phyloP scores from a whole-genome alignment of 768 basidiomycete genomes.

The Mycena epipterygia region DNA sequence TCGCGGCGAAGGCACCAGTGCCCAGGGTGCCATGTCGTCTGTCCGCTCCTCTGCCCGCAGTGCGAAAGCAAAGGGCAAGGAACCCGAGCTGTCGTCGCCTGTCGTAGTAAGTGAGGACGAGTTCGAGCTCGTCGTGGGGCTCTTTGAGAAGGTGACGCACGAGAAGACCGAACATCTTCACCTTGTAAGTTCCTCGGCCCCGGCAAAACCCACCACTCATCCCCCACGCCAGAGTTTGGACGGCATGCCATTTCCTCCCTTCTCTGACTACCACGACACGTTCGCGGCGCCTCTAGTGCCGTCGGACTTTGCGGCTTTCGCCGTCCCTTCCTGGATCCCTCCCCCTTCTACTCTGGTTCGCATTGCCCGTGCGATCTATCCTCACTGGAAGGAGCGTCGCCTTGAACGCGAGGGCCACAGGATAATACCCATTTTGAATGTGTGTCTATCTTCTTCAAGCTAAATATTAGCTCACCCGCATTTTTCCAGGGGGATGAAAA shows the following conservation, averaged over 20 bases:
- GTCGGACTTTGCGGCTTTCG: slow-evolving; percentile 77
- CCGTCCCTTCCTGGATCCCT: slow-evolving; percentile 79
- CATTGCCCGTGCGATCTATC: slow-evolving; percentile 82
- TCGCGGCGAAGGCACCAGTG: slow-evolving; percentile 87
- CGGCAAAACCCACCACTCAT: slow-evolving; percentile 7
- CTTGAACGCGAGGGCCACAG: slow-evolving; percentile 85
- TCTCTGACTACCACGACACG: slow-evolving; percentile 81
- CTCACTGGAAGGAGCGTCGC: slow-evolving; percentile 92
- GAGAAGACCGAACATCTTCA: slow-evolving; percentile 84
- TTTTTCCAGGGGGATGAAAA: slow-evolving; percentile 83
- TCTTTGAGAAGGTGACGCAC: slow-evolving; percentile 93
- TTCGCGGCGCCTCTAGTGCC: slow-evolving; percentile 73
- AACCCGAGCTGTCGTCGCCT: slow-evolving; percentile 76
- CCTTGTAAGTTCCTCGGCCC: slow-evolving; percentile 69
- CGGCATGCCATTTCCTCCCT: slow-evolving; percentile 75
- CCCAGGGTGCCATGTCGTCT: slow-evolving; percentile 74
- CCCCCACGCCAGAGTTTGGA: slow-evolving; percentile 66
- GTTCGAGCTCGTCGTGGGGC: slow-evolving; percentile 94
- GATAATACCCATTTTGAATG: slow-evolving; percentile 92
- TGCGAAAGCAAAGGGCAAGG: slow-evolving; percentile 86
- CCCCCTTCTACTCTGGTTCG: slow-evolving; percentile 70
- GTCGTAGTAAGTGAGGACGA: slow-evolving; percentile 86
- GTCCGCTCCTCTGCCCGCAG: slow-evolving; percentile 51
- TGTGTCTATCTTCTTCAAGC: slow-evolving; percentile 53
- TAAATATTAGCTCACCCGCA: slow-evolving; percentile 8